Conservation (phyloP, 192 early-diverging fungal genomes). For the Linnemannia exigua region DNA sequence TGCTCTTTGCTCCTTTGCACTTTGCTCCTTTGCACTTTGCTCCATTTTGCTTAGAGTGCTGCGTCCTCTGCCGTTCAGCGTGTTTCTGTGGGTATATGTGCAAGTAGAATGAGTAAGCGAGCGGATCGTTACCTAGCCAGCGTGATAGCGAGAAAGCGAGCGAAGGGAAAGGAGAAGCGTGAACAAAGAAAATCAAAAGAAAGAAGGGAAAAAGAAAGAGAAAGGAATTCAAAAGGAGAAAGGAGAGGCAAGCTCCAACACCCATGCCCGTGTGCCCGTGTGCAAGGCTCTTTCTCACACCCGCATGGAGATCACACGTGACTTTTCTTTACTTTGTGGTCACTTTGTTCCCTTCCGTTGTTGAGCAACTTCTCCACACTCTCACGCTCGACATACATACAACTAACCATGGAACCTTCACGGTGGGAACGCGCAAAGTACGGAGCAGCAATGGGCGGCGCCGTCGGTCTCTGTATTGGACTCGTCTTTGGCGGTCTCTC, state of each 20-base stretch:
- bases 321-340: background rate
- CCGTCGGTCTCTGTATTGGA: constrained; percentile 74
- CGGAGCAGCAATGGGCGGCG: constrained; percentile 75
- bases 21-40: no score
- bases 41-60: no score
- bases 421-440: constrained; percentile 71
- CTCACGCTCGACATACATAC: background rate
- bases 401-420: constrained; percentile 63
- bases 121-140: no score
- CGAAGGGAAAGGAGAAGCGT: no score
- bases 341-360: background rate
- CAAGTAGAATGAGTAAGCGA: no score
- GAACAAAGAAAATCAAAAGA: background rate
- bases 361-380: background rate
- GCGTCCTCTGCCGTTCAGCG: no score
- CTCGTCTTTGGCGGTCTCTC: constrained; percentile 69
- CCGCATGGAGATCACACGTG: background rate
- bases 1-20: no score
- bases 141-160: no score
- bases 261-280: no score
- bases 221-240: background rate
- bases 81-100: no score
- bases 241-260: background rate
- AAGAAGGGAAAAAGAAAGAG: background rate
- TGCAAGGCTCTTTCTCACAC: background rate